Base-by-base conservation (phyloP, 768 basidiomycete species). In the Trichaptum fuscoviolaceum region DNA sequence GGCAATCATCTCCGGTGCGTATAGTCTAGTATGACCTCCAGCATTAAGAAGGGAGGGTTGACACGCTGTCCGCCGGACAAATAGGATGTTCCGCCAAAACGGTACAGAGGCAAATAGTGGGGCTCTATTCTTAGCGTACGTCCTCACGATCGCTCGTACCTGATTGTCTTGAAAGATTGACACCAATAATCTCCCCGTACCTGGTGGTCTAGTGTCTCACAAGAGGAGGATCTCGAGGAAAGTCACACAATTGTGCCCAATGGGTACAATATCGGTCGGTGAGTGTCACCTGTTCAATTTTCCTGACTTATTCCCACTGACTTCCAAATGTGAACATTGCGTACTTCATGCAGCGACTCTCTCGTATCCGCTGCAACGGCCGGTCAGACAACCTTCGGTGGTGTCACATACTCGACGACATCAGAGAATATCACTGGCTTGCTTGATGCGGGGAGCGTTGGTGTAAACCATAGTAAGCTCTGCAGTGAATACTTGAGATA, bases 61-160 rank as follows among this genome's bases (percentile, higher is more conserved):
- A 24, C 20, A 23, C 34, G 17, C n/a, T 24, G 25, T 23, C 34
- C 66, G 57, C 42, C 42, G 30, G 30, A 52, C 42, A 52, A 52
- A 52, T 58, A 86, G 86, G 17, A 78, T 85, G 6, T 89, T 73
- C 73, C 81, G 80, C 57, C 88, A 90, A 73, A 85, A 89, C 68
- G 88, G 88, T 0, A 72, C 83, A 2, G 24, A 30, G 18, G 88
- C 87, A 1, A 52, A 81, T 63, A 84, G 74, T 35, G 78, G 78
- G 0, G 81, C 83, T 3, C 73, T 89, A 30, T 91, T 90, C 74
- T 78, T 87, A 23, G 85, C 84, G 84, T 87, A 72, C 70, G 84
- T 75, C 1, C 2, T 34, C 26, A 58, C 35, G 30, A 26, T 57
- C 52, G 8, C 10, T 3, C 18, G 12, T 9, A 27, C 35, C 57